phyloP scores from a whole-genome alignment of 2,329 filamentous ascomycete genomes.

The Metarhizium humberi region DNA sequence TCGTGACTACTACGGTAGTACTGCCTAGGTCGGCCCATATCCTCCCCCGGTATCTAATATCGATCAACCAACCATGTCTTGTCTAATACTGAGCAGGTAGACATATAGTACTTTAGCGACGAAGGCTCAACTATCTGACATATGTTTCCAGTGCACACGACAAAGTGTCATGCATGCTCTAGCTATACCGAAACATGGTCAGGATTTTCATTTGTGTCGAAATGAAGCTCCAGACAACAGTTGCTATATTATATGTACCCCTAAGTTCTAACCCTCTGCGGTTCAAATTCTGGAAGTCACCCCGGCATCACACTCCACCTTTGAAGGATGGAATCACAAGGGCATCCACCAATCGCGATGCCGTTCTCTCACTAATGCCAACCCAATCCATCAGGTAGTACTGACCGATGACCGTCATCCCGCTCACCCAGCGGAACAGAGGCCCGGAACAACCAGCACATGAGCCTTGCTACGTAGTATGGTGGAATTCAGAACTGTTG shows the following conservation, averaged over 20 bases:
- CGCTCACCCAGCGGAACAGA: background rate
- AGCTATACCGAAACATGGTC: too few species aligned
- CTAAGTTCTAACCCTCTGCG: background rate
- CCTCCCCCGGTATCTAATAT: too few species aligned
- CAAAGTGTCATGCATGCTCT: too few species aligned
- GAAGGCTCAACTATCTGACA: too few species aligned
- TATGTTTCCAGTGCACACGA: too few species aligned
- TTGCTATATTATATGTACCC: too few species aligned
- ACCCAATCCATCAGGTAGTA: background rate
- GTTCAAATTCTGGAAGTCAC: background rate
- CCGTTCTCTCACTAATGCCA: background rate
- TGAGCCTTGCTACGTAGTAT: background rate
- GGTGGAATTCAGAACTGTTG: background rate
- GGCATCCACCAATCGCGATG: slow-evolving; percentile 1
- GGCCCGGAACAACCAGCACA: background rate
- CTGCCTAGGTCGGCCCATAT: too few species aligned
- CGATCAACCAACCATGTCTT: too few species aligned
- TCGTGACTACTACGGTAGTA: too few species aligned
- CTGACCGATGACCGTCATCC: background rate
- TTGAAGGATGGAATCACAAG: background rate
- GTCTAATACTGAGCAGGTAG: too few species aligned
- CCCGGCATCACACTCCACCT: background rate
- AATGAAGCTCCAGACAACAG: background rate
- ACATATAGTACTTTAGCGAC: too few species aligned
- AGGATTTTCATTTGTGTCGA: background rate